A percentile compares a stretch with the other conserved stretches of the same genome.
phyloP scores from a whole-genome alignment of 2,329 filamentous ascomycete species.

The Fusarium tupiense region DNA sequence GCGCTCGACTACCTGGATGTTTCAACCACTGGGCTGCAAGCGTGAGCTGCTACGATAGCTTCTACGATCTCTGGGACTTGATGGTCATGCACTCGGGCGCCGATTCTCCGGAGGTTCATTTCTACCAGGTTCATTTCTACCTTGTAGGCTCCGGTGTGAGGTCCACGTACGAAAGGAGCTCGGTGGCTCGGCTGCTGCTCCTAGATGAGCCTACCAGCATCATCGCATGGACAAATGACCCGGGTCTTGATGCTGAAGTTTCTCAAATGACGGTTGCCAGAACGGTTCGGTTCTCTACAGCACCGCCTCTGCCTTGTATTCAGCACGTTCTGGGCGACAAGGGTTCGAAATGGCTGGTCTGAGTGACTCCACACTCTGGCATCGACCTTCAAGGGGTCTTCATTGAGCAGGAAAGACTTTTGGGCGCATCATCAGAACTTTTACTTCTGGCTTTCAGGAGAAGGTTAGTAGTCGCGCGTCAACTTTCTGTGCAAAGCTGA shows the following conservation, averaged over 20 bases:
- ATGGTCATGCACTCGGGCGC: no score
- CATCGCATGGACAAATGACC: no score
- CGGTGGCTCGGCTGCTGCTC: no score
- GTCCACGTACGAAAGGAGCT: no score
- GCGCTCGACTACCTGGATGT: accelerated
- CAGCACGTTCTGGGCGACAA: background rate
- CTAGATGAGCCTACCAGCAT: no score
- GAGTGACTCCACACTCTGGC: background rate
- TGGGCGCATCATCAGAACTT: accelerated
- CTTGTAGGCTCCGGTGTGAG: no score
- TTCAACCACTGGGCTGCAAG: background rate
- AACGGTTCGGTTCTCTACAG: accelerated
- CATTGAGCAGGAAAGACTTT: background rate
- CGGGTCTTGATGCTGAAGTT: no score
- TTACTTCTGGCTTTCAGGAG: accelerated
- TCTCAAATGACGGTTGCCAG: no score
- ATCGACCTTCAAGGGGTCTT: background rate
- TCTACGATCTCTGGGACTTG: accelerated
- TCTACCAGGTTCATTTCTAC: no score
- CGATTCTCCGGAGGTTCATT: no score
- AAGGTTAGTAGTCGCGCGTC: accelerated
- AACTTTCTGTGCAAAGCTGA: background rate
- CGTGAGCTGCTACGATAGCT: accelerated
- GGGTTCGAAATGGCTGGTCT: background rate
- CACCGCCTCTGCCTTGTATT: background rate